Base-by-base conservation (phyloP, 371 early-diverging fungal species). In the Blakeslea trispora region DNA sequence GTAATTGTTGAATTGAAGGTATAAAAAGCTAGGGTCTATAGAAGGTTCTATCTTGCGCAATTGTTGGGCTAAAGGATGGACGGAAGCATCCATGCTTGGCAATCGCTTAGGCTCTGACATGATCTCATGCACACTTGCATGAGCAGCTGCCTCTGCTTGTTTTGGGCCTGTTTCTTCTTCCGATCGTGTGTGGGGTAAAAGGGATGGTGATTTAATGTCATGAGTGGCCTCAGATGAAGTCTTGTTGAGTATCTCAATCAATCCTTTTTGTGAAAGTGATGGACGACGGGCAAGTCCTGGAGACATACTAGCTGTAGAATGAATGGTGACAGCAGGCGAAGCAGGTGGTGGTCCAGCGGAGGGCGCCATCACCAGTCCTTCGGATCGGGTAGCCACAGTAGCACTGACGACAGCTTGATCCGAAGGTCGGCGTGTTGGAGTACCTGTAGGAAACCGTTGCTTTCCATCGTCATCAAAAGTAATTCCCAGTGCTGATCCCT, bases 1-100 rank as follows among this genome's bases (percentile, higher is more conserved):
- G 61, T 92, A 91, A 21, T 87, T 83, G 14, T 85, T 77, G 50
- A 85, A 55, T 47, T 87, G 87, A 40, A 88, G 64, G 45, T 81
- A 84, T 34, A 88, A 49, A 61, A 85, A 86, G 14, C 82, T 81
- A 15, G 88, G 85, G 47, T 88, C 86, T 13, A 85, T 71, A 17
- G 72, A 74, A 0, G 72, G 73, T 22, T 84, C 84, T n/a, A 64
- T 64, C 46, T 76, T 75, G 15, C 76, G 71, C 9, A 72, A 45
- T 39, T 60, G 53, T 22, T 10, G 46, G 21, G 15, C 18, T 40
- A 15, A 53, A 49, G 22, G 47, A 32, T n/a, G 37, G 3, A 18
- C 34, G 23, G 42, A 51, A 13, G 45, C 10, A n/a, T 57, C 53
- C 1, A 22, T 43, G 17, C 45, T 42, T 11, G 60, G 34, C 7